Base-by-base conservation (phyloP, 2,329 filamentous ascomycete genomes). In the Cladobotryum mycophilum region DNA sequence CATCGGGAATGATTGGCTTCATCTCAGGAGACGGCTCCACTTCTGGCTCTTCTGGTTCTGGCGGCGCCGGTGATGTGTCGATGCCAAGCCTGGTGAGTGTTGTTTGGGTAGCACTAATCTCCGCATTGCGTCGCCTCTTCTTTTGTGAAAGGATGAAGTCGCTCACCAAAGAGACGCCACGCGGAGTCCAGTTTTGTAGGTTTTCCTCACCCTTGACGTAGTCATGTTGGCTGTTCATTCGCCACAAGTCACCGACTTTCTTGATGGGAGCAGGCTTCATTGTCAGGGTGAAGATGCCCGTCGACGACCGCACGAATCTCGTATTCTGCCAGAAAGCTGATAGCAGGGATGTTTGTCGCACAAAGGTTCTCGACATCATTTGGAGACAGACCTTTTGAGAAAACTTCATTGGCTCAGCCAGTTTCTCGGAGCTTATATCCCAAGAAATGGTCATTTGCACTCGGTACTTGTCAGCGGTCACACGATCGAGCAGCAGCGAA, bases 161-260 rank as follows among this genome's bases (percentile, higher is more conserved):
- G 52, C 84, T 82, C n/a, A 99, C 85, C 1, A 99, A 73, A 0
- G 89, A 95, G 3, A 97, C 88, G 35, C 93, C 90, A 40, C 93
- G 81, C 2, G 93, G 92, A 7, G 85, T 83, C 93, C 93, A 99
- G 51, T 84, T 83, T 2, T 77, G 83, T 37, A 99, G 75, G 45
- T 85, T 79, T 67, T 99, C 93, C 69, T 99, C 91, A 49, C 93
- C 93, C 67, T 96, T 96, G 60, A 99, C 88, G 64, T 96, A 97
- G 66, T 95, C 89, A 61, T 95, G 87, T 53, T 89, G 85, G 14
- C 91, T 97, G 67, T 90, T 95, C 83, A 97, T 89, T 49, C 93
- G 83, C 93, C 93, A 99, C 12, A 99, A 76, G 65, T 99, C 93
- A 3, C 89, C 89, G 1, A 90, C 89, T 43, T 89, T 82, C 69